These are phyloP conservation scores for Pythium vanterpoolii DNA, from an alignment of 352 stramenopile species.

Conservation along the genomic window DNA sequence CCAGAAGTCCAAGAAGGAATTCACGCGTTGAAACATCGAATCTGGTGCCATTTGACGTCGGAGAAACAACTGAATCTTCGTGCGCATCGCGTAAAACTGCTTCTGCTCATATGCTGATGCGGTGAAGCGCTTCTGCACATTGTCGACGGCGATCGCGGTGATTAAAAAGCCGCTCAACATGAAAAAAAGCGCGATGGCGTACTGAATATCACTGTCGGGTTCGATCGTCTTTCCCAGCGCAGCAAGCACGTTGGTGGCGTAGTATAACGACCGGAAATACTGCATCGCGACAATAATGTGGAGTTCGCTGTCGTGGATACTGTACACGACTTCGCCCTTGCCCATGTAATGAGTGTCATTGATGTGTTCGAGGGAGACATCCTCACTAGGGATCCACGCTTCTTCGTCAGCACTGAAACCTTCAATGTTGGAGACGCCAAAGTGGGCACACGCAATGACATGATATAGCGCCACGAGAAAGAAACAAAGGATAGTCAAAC, in stretches of 20 bases:
- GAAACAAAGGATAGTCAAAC: conserved; percentile 32
- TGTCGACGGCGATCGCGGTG: conserved; percentile 67
- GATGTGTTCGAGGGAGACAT: conserved; percentile 21
- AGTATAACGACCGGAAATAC: conserved; percentile 67
- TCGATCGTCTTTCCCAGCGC: conserved; percentile 47
- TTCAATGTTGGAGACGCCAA: conserved; percentile 35
- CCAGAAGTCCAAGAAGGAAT: conserved; percentile 71
- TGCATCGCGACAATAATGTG: no score
- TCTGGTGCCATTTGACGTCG: conserved; percentile 60
- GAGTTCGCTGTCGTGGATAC: no score
- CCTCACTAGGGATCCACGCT: conserved; percentile 36
- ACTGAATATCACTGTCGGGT: conserved; percentile 47
- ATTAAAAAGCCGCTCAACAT: conserved; percentile 79
- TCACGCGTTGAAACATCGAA: conserved; percentile 53
- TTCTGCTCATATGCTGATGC: conserved; percentile 73
- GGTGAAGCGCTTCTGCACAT: conserved; percentile 76
- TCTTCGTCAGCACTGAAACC: conserved; percentile 32
- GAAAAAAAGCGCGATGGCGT: conserved; percentile 46
- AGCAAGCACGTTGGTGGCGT: conserved; percentile 53
- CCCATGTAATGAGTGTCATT: conserved; percentile 7
- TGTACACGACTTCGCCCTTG: no score
- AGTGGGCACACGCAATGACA: conserved; percentile 47
- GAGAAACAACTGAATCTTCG: conserved; percentile 64
- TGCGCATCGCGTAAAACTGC: conserved; percentile 57
- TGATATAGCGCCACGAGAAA: conserved; percentile 55